phyloP scores from a whole-genome alignment of 2,329 filamentous ascomycete genomes.

The Nothophaeocryptopus gaeumannii region DNA sequence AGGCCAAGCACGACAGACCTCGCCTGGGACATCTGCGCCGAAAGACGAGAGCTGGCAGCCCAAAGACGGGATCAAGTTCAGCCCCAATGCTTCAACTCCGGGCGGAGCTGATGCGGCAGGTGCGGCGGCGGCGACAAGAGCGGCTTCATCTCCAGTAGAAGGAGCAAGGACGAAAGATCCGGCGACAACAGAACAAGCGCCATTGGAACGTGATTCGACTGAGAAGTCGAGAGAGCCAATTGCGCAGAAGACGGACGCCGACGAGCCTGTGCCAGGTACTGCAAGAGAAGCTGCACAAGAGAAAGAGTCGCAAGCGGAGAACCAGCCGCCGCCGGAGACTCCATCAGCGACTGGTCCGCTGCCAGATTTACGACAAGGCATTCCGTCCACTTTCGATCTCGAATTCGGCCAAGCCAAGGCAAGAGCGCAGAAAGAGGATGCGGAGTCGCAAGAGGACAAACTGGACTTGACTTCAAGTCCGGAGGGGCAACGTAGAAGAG shows the following conservation, averaged over 20 bases:
- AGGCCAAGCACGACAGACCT: slow-evolving; percentile 31
- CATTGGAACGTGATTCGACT: slow-evolving; percentile 13
- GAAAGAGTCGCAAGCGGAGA: slow-evolving; percentile 29
- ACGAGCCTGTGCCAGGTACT: slow-evolving; percentile 29
- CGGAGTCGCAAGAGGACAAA: slow-evolving; percentile 32
- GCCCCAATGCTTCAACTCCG: slow-evolving; percentile 22
- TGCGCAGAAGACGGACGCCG: slow-evolving; percentile 30
- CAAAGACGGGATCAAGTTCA: slow-evolving; percentile 40
- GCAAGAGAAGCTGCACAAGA: slow-evolving; percentile 27
- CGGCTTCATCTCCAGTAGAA: slow-evolving; percentile 28
- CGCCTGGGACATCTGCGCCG: slow-evolving; percentile 32
- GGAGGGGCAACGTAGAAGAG: slow-evolving; percentile 26
- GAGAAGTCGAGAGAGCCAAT: slow-evolving; percentile 26
- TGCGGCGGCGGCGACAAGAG: slow-evolving; percentile 8
- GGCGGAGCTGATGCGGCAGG: slow-evolving; percentile 19
- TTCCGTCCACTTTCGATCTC: slow-evolving; percentile 82
- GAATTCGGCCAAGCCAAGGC: slow-evolving; percentile 58
- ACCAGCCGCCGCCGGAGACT: slow-evolving; percentile 17
- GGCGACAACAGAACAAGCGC: slow-evolving; percentile 27
- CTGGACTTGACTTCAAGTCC: slow-evolving; percentile 25
- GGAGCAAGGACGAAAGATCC: slow-evolving; percentile 37
- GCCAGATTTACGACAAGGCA: slow-evolving; percentile 89
- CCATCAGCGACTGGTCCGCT: slow-evolving; percentile 56
- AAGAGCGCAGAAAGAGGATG: slow-evolving; percentile 21
- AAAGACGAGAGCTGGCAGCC: slow-evolving; percentile 43